Percentiles rank a stretch among this genome's conserved stretches.
phyloP scores from a whole-genome alignment of 2,329 filamentous ascomycete genomes.

The Venturia nashicola region DNA sequence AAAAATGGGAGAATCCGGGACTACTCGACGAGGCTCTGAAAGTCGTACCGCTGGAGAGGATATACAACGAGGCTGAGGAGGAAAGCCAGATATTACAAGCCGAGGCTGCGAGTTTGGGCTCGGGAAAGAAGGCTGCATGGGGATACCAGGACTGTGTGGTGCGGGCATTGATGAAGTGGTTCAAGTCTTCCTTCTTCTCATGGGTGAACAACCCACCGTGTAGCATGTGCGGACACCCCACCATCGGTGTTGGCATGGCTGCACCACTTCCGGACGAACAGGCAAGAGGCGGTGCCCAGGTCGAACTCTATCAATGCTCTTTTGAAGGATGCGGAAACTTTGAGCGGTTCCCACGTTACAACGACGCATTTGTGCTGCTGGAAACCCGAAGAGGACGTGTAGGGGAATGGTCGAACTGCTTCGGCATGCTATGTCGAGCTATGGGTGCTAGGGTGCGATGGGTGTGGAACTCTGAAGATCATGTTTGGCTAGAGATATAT shows the following conservation, averaged over 20 bases:
- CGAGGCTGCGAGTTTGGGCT: constrained; percentile 76
- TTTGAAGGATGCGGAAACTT: constrained; percentile 60
- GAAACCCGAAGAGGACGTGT: constrained; percentile 76
- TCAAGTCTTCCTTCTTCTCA: constrained; percentile 86
- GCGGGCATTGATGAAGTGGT: constrained; percentile 84
- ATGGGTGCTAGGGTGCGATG: constrained; percentile 84
- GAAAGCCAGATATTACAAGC: constrained; percentile 79
- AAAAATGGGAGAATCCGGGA: constrained; percentile 92
- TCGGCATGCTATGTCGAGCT: constrained; percentile 93
- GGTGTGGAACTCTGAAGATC: constrained; percentile 97
- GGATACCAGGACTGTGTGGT: constrained; percentile 97
- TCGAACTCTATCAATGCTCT: constrained; percentile 85
- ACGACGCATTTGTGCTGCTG: constrained; percentile 84
- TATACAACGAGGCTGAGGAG: constrained; percentile 90
- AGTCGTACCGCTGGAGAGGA: constrained; percentile 74
- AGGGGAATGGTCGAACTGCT: constrained; percentile 97
- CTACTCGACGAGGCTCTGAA: constrained; percentile 83
- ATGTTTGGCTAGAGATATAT: constrained; percentile 97
- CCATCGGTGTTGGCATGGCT: constrained; percentile 70
- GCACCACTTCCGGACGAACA: constrained; percentile 79
- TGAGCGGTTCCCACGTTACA: constrained; percentile 88
- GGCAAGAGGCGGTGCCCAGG: constrained; percentile 72
- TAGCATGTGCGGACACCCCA: constrained; percentile 67
- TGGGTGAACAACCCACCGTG: constrained; percentile 96
- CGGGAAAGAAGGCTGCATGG: constrained; percentile 74